Evolutionary conservation across 768 basidiomycete species (phyloP).

Genomic region (Lactifluus hygrophoroides): DNA sequence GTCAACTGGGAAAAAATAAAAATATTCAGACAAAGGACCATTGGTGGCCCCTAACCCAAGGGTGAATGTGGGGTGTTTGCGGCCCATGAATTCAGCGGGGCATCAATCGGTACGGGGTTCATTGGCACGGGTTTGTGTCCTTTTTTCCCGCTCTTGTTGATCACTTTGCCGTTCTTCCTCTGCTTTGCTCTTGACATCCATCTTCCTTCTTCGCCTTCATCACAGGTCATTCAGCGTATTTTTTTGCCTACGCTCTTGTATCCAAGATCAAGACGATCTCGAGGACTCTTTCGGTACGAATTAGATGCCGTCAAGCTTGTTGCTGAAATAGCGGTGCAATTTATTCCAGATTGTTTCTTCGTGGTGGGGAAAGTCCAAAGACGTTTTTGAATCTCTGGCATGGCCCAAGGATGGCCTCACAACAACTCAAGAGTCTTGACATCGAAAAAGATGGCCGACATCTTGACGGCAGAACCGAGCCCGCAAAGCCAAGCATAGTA

Average conservation of each 20-base stretch:
- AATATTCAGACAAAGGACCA: neutral
- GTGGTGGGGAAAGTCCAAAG: conserved; percentile 1
- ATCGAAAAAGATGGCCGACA: neutral
- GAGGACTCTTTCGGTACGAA: neutral
- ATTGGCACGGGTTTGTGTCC: neutral
- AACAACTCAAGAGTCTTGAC: conserved; percentile 10
- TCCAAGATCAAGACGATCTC: neutral
- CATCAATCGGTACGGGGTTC: neutral
- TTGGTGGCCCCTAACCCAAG: neutral
- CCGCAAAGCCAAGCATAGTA: conserved; percentile 14
- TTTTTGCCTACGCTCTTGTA: neutral
- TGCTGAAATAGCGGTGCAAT: conserved; percentile 7
- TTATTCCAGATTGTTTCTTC: conserved; percentile 2
- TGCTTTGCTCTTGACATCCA: neutral
- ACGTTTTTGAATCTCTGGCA: neutral
- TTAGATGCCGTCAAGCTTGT: neutral
- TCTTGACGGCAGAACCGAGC: conserved; percentile 8
- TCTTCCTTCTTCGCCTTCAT: neutral
- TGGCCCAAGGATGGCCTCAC: neutral
- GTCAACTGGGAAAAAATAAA: neutral
- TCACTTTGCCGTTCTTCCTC: neutral
- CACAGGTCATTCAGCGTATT: neutral
- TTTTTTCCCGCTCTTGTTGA: neutral
- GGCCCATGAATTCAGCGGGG: neutral
- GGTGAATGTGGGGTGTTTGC: too few relatives aligned